Percentiles rank a stretch among this genome's conserved stretches.
Conservation (phyloP, 306 rosid species). For the Sindora glabra region DNA sequence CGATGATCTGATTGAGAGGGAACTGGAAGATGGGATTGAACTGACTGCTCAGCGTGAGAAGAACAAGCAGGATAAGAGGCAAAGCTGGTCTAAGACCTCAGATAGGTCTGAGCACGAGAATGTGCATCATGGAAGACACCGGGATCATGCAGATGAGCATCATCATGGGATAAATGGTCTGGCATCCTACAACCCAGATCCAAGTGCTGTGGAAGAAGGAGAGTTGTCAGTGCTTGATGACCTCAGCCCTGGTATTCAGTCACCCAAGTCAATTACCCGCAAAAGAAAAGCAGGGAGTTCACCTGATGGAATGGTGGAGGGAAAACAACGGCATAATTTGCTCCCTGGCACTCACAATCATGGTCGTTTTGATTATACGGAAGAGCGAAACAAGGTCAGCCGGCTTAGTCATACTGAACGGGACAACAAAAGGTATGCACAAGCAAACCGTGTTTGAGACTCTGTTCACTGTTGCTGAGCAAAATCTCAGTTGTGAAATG, state of each 20-base stretch:
- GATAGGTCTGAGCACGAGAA: constrained; percentile 50
- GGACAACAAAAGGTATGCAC: no score
- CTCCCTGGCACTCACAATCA: no score
- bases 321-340: constrained; percentile 51
- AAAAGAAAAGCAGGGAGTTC: constrained; percentile 82
- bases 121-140: constrained; percentile 46
- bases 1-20: constrained; percentile 94
- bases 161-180: constrained; percentile 25
- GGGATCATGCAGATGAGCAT: constrained; percentile 48
- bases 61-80: constrained; percentile 67
- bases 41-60: constrained; percentile 67
- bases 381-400: neutral
- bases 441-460: no score
- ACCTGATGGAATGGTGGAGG: constrained; percentile 39
- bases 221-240: constrained; percentile 54
- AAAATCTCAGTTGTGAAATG: no score
- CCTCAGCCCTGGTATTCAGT: constrained; percentile 29
- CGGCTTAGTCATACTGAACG: no score
- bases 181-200: constrained; percentile 35
- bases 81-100: constrained; percentile 63
- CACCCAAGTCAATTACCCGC: constrained; percentile 57
- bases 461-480: no score
- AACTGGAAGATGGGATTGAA: constrained; percentile 93
- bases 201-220: constrained; percentile 76
- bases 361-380: no score